A percentile compares a stretch with the other conserved stretches of the same genome.
phyloP scores from a whole-genome alignment of 768 basidiomycete species.

The Dendrothele bispora region DNA sequence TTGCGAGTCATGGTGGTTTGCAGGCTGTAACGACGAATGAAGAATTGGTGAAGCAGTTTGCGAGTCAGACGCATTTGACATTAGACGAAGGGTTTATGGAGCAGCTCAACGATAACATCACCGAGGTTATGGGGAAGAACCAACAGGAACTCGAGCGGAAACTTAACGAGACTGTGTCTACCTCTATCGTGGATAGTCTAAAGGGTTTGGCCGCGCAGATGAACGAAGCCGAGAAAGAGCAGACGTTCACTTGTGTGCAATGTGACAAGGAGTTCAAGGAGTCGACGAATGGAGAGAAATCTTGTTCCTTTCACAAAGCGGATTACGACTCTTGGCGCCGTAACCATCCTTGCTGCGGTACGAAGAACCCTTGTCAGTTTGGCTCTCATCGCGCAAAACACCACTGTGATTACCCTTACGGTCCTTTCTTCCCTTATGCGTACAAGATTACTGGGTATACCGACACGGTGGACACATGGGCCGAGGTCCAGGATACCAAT shows the following conservation, averaged over 20 bases:
- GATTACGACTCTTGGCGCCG: slow-evolving; percentile 34
- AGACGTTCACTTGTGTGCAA: slow-evolving; percentile 37
- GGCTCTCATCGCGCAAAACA: slow-evolving; percentile 34
- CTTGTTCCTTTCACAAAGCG: slow-evolving; percentile 38
- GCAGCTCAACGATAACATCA: slow-evolving; percentile 33
- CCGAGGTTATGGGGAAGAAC: slow-evolving; percentile 32
- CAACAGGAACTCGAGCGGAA: slow-evolving; percentile 27
- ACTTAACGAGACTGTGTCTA: slow-evolving; percentile 31
- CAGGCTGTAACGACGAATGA: slow-evolving; percentile 33
- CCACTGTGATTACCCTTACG: slow-evolving; percentile 43
- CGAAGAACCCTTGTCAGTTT: slow-evolving; percentile 33
- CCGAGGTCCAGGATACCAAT: slow-evolving; percentile 33
- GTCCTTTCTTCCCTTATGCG: slow-evolving; percentile 34
- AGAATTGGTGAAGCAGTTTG: slow-evolving; percentile 38
- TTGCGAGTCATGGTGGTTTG: slow-evolving; percentile 34
- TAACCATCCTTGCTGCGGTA: slow-evolving; percentile 36
- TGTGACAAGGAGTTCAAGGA: slow-evolving; percentile 37
- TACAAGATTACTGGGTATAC: slow-evolving; percentile 29
- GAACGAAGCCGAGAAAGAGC: slow-evolving; percentile 33
- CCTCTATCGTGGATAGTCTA: slow-evolving; percentile 35
- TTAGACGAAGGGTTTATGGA: slow-evolving; percentile 42
- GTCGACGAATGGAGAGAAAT: slow-evolving; percentile 35
- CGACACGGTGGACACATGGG: slow-evolving; percentile 35
- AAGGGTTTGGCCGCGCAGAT: slow-evolving; percentile 34
- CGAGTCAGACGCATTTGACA: slow-evolving; percentile 30